These are phyloP conservation scores for Botrytis pseudocinerea DNA, from an alignment of 2,329 filamentous ascomycete species.

Conservation along the genomic window DNA sequence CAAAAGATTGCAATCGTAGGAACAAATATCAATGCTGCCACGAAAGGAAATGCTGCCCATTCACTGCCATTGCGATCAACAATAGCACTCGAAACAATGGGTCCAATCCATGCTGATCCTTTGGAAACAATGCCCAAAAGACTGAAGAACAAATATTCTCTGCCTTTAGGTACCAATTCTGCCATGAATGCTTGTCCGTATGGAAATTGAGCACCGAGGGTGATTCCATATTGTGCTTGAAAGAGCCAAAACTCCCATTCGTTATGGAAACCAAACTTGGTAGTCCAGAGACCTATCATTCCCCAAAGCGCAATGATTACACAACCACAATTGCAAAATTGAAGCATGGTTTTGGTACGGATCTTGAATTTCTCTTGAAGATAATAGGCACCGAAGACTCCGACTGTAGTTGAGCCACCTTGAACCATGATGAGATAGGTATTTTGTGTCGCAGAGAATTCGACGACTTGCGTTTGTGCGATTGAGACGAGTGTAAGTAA, in stretches of 20 bases:
- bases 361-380: slow-evolving; percentile 35
- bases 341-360: slow-evolving; percentile 39
- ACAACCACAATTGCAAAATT: slow-evolving; percentile 36
- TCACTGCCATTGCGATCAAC: slow-evolving; percentile 38
- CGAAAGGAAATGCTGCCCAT: slow-evolving; percentile 38
- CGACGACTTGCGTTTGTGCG: slow-evolving; percentile 38
- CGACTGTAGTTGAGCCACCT: slow-evolving; percentile 33
- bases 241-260: slow-evolving; percentile 41
- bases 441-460: slow-evolving; percentile 37
- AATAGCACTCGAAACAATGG: slow-evolving; percentile 39
- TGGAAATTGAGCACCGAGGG: slow-evolving; percentile 36
- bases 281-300: slow-evolving; percentile 39
- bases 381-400: slow-evolving; percentile 36
- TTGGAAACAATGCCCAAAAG: slow-evolving; percentile 40
- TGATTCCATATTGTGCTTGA: slow-evolving; percentile 35
- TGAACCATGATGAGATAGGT: slow-evolving; percentile 39
- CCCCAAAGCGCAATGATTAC: slow-evolving; percentile 38
- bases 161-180: slow-evolving; percentile 38
- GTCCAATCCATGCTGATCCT: slow-evolving; percentile 40
- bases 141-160: slow-evolving; percentile 41
- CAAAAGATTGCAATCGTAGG: slow-evolving; percentile 39
- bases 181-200: slow-evolving; percentile 41
- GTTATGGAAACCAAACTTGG: slow-evolving; percentile 38
- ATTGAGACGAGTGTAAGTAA: slow-evolving; percentile 36
- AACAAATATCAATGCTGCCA: slow-evolving; percentile 37